These are phyloP conservation scores for Podaxis sp. DNA, from an alignment of 768 basidiomycete genomes.

Conservation along the genomic window DNA sequence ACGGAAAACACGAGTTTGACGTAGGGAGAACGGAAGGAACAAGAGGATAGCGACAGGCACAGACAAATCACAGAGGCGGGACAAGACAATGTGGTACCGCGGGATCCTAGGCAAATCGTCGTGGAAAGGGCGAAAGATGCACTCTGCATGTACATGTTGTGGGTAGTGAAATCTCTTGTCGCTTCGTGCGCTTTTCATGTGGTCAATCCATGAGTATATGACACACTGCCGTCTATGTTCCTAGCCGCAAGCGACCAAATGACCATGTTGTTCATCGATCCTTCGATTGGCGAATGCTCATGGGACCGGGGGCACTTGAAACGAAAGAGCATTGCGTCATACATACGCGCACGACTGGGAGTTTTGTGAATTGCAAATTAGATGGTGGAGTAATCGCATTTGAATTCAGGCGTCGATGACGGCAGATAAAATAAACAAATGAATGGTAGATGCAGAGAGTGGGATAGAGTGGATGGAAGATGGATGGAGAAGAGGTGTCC, in stretches of 20 bases:
- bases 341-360: neutral
- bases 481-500: neutral
- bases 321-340: neutral
- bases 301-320: neutral
- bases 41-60: neutral
- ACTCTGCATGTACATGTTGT: neutral
- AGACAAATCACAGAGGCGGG: neutral
- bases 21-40: neutral
- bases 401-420: neutral
- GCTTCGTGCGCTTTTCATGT: neutral
- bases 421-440: neutral
- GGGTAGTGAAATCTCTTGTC: neutral
- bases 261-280: neutral
- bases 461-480: neutral
- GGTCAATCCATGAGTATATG: neutral
- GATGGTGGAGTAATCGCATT: neutral
- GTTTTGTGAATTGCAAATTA: neutral
- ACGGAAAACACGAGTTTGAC: neutral
- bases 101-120: constrained; percentile 14
- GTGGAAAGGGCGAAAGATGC: neutral
- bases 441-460: too few relatives aligned
- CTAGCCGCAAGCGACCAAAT: neutral
- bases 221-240: neutral
- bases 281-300: neutral
- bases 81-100: neutral